Evolutionary conservation across 2,329 filamentous ascomycete genomes (phyloP).

Genomic region (Drechslerella stenobrocha): DNA sequence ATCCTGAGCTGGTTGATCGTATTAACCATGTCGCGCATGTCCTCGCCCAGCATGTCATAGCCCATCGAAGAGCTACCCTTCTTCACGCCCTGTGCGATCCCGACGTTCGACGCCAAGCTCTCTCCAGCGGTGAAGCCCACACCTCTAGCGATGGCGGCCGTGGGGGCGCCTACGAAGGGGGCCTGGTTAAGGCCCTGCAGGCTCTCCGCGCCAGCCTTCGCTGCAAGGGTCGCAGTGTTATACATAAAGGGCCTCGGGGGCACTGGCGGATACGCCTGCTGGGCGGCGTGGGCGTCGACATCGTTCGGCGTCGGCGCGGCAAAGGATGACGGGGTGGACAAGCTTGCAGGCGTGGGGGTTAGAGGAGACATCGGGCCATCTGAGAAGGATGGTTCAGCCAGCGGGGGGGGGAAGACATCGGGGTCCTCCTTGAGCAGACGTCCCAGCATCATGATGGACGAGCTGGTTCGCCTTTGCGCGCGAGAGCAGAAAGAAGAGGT

Average conservation of each 20-base stretch:
- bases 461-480: not conserved
- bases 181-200: too few relatives aligned
- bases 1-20: constrained; percentile 51
- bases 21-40: constrained; percentile 53
- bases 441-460: not conserved
- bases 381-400: not conserved
- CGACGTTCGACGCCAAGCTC: not conserved
- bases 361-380: constrained; percentile 25
- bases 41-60: constrained; percentile 50
- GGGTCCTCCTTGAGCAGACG: constrained; percentile 22
- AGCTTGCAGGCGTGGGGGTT: not conserved
- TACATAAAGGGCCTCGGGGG: not conserved
- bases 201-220: not conserved
- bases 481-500: not conserved
- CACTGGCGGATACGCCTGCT: not conserved
- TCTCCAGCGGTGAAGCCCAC: constrained; percentile 6
- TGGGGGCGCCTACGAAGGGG: too few relatives aligned
- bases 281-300: constrained; percentile 16
- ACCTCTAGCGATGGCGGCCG: not conserved
- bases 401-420: not conserved
- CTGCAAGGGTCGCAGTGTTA: not conserved
- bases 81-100: not conserved
- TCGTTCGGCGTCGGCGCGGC: constrained; percentile 13
- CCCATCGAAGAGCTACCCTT: constrained; percentile 31
- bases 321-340: not conserved